Base-by-base conservation (phyloP, 2,329 filamentous ascomycete species). In the Verticillium alfalfae region DNA sequence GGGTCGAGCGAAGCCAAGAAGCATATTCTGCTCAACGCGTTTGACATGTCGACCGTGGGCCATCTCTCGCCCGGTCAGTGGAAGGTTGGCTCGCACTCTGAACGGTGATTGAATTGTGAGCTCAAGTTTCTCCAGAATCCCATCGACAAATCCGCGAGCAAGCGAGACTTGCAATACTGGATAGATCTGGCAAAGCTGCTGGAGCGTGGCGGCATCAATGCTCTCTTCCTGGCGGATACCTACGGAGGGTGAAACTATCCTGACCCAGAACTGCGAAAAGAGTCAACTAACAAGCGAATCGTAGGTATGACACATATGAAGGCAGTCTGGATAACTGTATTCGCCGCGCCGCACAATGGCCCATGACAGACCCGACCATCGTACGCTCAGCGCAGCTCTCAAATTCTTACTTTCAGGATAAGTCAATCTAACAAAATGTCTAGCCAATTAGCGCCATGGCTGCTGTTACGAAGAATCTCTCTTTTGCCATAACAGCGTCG, bases 61-160 rank as follows among this genome's bases (percentile, higher is more conserved):
- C 87, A 89, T 69, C 69, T 89, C 38, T 86, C 84, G 0, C 85
- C 86, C 1, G 87, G 87, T 0, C 86, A 89, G 73, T 89, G 87
- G 87, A 88, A 87, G 75, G 84, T 84, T 60, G 26, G n/a, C 4
- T n/a, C 7, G 13, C 26, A 13, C 34, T 7, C 10, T 6, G 13
- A 2, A 12, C 9, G 2, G 16, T 4, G 6, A 5, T 52, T 8
- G 8, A 10, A 15, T 54, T 18, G 62, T 57, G 18, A 67, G 8
- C 26, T 34, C 6, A 55, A 34, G 26, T 13, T 5, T 64, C 26
- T 31, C 37, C 66, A 86, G 81, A 86, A 88, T 59, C 86, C 87
- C 0, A 76, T 73, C 16, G 86, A 90, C 69, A 81, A 80, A 62
- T 87, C 85, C 0, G 81, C 83, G 0, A 84, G 82, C 0, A 89